phyloP scores from a whole-genome alignment of 768 basidiomycete genomes.

The Candolleomyces eurysporus region DNA sequence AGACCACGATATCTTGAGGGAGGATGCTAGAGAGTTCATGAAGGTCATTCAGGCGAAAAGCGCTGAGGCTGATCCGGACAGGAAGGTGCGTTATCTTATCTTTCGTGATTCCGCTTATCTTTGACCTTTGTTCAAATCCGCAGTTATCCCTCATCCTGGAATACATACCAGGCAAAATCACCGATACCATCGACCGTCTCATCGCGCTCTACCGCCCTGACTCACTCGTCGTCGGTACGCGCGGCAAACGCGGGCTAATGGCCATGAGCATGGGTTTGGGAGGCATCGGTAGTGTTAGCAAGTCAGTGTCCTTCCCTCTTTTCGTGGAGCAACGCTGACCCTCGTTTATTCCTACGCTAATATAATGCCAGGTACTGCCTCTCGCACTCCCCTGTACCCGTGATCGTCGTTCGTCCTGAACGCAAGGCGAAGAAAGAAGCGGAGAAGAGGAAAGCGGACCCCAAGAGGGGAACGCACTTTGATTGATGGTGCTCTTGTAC shows the following conservation, averaged over 20 bases:
- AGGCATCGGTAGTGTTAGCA: conserved; percentile 53
- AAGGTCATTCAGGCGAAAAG: conserved; percentile 76
- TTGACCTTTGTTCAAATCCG: not conserved
- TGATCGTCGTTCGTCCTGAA: conserved; percentile 92
- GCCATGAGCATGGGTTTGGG: conserved; percentile 25
- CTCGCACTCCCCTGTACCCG: conserved; percentile 90
- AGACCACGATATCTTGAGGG: conserved; percentile 72
- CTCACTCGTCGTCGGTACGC: conserved; percentile 89
- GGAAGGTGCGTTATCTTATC: conserved; percentile 50
- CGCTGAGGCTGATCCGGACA: conserved; percentile 70
- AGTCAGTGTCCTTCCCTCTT: conserved; percentile 24
- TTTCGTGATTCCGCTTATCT: not conserved
- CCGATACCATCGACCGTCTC: conserved; percentile 86
- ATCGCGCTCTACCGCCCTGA: conserved; percentile 92
- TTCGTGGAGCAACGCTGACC: not conserved
- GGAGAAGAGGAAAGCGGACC: conserved; percentile 85
- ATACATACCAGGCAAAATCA: conserved; percentile 89
- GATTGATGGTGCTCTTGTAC: too few species aligned
- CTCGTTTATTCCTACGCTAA: not conserved
- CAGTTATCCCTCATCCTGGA: conserved; percentile 90
- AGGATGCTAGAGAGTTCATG: conserved; percentile 86
- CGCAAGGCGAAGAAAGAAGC: conserved; percentile 81
- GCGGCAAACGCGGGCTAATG: conserved; percentile 50
- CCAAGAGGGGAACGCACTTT: conserved; percentile 83
- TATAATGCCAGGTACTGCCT: conserved; percentile 62